Evolutionary conservation across 192 early-diverging fungal species (phyloP).

Genomic region (Coemansia sp.): DNA sequence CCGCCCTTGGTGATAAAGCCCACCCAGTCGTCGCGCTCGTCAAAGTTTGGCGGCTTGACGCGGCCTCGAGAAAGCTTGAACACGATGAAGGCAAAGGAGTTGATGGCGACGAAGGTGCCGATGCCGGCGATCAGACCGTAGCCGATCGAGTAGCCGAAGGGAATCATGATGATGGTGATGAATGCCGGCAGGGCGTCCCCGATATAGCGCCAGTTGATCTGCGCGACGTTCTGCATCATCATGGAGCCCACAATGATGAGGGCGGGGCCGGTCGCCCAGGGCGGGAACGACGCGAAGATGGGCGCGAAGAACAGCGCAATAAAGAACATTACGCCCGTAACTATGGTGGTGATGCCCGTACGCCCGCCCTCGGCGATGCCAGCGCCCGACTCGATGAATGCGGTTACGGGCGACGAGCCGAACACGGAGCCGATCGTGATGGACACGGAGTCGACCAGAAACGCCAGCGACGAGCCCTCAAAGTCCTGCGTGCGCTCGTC

Average conservation of each 20-base stretch:
- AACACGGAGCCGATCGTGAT: conserved; percentile 68
- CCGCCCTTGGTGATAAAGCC: conserved; percentile 37
- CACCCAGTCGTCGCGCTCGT: conserved; percentile 42
- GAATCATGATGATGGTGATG: conserved; percentile 72
- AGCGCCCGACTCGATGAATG: conserved; percentile 80
- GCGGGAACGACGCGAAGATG: conserved; percentile 80
- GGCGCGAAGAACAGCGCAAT: conserved; percentile 78
- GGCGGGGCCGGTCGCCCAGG: conserved; percentile 82
- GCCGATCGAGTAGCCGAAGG: conserved; percentile 77
- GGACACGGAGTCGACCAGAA: conserved; percentile 66
- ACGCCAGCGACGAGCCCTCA: conserved; percentile 71
- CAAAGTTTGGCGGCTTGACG: conserved; percentile 46
- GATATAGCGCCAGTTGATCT: conserved; percentile 79
- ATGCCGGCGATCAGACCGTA: conserved; percentile 78
- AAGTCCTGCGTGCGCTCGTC: conserved; percentile 73
- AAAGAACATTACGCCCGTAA: conserved; percentile 68
- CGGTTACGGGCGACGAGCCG: conserved; percentile 72
- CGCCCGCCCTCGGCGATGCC: conserved; percentile 78
- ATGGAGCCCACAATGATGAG: conserved; percentile 75
- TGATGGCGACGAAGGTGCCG: conserved; percentile 67
- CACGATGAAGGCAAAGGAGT: conserved; percentile 58
- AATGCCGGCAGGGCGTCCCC: conserved; percentile 79
- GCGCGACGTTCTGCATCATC: conserved; percentile 67
- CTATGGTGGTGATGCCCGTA: conserved; percentile 74
- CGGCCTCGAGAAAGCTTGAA: conserved; percentile 59